Evolutionary conservation across 495 filamentous ascomycete species (phyloP).

Genomic region (Evernia prunastri): DNA sequence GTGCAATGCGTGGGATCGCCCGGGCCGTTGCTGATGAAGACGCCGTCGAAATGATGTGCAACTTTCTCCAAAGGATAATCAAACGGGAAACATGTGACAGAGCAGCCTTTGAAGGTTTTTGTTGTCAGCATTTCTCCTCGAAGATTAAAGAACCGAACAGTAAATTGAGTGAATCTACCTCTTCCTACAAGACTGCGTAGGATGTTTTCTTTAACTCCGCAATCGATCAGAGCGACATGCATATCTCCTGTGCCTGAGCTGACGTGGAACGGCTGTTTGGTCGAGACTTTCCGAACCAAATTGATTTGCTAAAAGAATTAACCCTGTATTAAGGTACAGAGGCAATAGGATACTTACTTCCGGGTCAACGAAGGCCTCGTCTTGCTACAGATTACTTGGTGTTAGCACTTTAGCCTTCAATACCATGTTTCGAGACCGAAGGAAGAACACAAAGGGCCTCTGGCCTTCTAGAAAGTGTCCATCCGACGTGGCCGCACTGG

Average conservation of each 20-base stretch:
- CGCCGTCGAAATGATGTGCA: conserved; percentile 64
- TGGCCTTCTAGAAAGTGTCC: neutral
- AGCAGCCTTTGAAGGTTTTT: conserved; percentile 44
- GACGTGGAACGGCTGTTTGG: conserved; percentile 95
- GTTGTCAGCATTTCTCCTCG: neutral
- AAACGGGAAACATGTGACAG: conserved; percentile 88
- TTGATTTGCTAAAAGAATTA: conserved; percentile 59
- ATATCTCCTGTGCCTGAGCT: conserved; percentile 68
- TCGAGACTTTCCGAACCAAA: conserved; percentile 88
- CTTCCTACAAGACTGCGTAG: conserved; percentile 84
- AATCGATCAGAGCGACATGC: conserved; percentile 93
- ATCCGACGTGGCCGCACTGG: neutral
- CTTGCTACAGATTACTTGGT: conserved; percentile 53
- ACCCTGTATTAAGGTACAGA: neutral
- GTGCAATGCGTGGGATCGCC: conserved; percentile 96
- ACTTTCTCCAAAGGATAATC: conserved; percentile 98
- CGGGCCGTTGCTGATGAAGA: conserved; percentile 96
- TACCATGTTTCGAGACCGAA: neutral
- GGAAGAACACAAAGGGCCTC: neutral
- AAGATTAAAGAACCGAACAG: too few species aligned
- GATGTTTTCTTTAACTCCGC: conserved; percentile 99
- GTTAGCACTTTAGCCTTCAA: neutral
- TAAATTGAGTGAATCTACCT: conserved; percentile 33
- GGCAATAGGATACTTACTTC: conserved; percentile 34
- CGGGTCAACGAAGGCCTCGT: conserved; percentile 91